Conservation (phyloP, 805 yeast genomes). For the Isabelozyma heimii region DNA sequence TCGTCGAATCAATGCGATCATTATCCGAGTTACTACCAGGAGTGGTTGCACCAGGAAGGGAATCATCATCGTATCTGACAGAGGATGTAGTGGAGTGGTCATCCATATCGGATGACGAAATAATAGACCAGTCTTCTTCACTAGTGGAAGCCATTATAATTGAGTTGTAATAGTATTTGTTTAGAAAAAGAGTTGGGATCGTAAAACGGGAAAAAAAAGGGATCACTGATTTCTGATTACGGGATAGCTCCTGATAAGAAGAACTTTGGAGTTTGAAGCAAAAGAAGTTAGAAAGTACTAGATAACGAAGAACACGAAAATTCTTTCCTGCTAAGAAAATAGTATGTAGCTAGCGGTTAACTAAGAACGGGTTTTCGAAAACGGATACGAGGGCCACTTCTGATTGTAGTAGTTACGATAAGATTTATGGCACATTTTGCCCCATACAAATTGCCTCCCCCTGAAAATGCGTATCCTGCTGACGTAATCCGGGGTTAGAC, state of each 20-base stretch:
- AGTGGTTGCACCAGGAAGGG: background rate
- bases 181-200: background rate
- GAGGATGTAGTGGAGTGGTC: constrained; percentile 20
- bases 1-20: constrained; percentile 1
- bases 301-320: too few relatives aligned
- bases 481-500: background rate
- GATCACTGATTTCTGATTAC: background rate
- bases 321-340: too few relatives aligned
- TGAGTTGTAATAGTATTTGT: too few relatives aligned
- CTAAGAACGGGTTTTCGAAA: background rate
- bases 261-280: background rate
- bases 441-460: background rate
- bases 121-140: constrained; percentile 47
- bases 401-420: background rate
- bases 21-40: background rate
- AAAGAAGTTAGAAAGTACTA: background rate
- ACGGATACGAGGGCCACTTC: background rate
- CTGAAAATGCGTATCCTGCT: background rate
- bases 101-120: constrained; percentile 39
- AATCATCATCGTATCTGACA: background rate
- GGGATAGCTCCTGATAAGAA: background rate
- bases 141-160: constrained; percentile 1
- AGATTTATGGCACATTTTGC: background rate
- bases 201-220: background rate
- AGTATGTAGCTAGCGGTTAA: too few relatives aligned